phyloP scores from a whole-genome alignment of 345 rosid species.

The Melaleuca quinquenervia region DNA sequence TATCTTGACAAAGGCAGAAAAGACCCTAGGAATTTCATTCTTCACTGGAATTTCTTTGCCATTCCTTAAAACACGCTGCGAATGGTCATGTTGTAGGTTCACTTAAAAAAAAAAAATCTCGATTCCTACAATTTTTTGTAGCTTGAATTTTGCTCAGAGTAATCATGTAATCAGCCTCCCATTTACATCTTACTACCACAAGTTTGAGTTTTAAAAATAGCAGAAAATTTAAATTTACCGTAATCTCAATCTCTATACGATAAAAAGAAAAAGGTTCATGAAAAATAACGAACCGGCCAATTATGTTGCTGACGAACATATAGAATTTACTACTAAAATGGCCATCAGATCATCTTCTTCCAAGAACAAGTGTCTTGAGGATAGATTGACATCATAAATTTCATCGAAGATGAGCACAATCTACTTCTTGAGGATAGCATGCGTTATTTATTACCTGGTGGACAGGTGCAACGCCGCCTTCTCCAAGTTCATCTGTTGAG shows the following conservation, averaged over 20 bases:
- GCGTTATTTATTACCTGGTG: background rate
- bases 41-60: slow-evolving; percentile 10
- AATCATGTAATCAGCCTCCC: background rate
- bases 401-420: background rate
- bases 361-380: background rate
- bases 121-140: too few relatives aligned
- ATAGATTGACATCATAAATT: background rate
- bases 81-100: background rate
- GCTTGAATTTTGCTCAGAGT: too few relatives aligned
- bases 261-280: background rate
- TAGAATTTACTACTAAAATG: background rate
- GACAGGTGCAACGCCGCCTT: background rate
- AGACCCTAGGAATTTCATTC: slow-evolving; percentile 12
- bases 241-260: background rate
- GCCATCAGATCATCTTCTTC: background rate
- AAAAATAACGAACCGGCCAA: background rate
- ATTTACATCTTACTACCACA: background rate
- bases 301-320: background rate
- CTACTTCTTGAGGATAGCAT: background rate
- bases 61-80: background rate
- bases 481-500: background rate
- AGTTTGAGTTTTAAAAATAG: background rate
- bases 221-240: background rate
- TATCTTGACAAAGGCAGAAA: slow-evolving; percentile 25
- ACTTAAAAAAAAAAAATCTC: too few relatives aligned